Conservation (phyloP, 768 basidiomycete species). For the Calocera cornea region DNA sequence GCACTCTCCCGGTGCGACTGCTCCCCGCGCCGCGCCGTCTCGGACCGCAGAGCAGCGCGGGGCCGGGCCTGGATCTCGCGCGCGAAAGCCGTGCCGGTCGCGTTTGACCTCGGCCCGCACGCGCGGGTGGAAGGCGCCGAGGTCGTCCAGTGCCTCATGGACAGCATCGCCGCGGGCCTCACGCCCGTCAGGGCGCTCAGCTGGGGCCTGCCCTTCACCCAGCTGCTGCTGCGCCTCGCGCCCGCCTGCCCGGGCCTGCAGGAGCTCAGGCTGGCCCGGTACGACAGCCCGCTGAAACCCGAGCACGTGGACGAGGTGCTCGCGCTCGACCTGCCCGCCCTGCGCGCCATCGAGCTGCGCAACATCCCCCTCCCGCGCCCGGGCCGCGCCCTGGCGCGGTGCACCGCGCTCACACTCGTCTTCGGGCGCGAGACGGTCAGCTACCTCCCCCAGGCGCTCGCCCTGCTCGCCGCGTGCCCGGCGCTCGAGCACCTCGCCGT, state of each 20-base stretch:
- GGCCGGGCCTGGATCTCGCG: background rate
- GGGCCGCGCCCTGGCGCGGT: background rate
- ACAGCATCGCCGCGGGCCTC: background rate
- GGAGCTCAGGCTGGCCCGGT: background rate
- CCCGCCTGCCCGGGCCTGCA: background rate
- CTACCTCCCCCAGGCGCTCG: background rate
- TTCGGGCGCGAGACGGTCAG: background rate
- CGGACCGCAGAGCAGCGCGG: background rate
- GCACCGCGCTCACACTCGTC: background rate
- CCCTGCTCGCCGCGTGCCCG: background rate
- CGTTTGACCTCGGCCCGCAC: background rate
- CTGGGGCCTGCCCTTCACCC: background rate
- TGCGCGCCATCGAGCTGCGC: background rate
- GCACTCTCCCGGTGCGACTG: background rate
- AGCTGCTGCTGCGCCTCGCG: background rate
- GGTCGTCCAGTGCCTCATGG: background rate
- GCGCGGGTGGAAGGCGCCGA: background rate
- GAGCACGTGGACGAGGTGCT: background rate
- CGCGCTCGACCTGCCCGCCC: background rate
- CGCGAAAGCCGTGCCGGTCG: background rate
- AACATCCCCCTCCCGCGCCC: background rate
- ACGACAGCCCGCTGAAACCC: background rate
- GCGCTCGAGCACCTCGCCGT: background rate
- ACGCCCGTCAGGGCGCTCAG: background rate
- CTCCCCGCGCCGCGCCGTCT: background rate